A percentile compares a stretch with the other conserved stretches of the same genome.
Conservation (phyloP, 2,329 filamentous ascomycete species). For the Trichoderma brevicompactum region DNA sequence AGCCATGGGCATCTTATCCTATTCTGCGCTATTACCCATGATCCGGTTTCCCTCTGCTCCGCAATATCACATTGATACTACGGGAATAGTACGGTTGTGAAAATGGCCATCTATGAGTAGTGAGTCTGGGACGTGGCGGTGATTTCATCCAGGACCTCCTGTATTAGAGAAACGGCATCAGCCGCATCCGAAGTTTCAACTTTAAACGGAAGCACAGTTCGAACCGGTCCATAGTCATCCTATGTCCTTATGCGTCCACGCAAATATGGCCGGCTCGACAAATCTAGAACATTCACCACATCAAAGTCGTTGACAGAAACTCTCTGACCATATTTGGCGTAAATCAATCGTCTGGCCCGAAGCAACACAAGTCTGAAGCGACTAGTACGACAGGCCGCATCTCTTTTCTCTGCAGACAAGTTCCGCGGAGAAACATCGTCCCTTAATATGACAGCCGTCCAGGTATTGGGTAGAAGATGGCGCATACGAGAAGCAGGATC, state of each 20-base stretch:
- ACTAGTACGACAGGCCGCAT: background rate
- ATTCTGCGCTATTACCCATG: background rate
- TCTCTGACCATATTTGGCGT: background rate
- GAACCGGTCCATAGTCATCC: background rate
- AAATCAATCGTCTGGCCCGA: background rate
- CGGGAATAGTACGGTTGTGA: too few relatives aligned
- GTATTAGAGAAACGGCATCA: background rate
- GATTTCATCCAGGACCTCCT: background rate
- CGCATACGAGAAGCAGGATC: too few relatives aligned
- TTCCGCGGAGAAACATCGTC: background rate
- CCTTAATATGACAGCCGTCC: constrained; percentile 9
- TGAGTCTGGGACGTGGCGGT: background rate
- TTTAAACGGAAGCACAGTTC: background rate
- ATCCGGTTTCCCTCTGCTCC: background rate
- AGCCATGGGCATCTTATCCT: background rate
- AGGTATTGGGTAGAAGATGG: constrained; percentile 6
- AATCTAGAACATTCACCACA: background rate
- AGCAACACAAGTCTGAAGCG: constrained; percentile 9
- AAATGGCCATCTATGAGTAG: too few relatives aligned
- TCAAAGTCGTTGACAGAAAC: background rate
- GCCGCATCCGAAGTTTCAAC: background rate
- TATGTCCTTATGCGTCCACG: background rate
- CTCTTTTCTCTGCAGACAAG: background rate
- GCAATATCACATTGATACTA: too few relatives aligned
- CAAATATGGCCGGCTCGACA: background rate